Evolutionary conservation across 1,284 basidiomycete species (phyloP), one percentile per base, ranked within the genome.

Genomic region (Cryptococcus jaspeensis): DNA sequence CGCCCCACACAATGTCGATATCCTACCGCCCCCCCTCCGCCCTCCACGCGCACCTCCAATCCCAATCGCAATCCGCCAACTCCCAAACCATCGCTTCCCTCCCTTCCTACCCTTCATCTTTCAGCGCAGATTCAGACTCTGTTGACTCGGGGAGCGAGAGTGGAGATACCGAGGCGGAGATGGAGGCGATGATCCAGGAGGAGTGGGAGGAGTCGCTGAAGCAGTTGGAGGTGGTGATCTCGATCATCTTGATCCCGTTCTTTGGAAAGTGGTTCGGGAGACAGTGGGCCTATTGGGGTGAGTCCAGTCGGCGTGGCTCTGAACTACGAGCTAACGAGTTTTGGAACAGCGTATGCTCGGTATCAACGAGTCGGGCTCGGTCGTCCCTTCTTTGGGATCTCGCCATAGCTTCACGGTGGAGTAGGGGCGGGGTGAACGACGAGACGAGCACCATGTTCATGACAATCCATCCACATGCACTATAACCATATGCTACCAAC

Each of bases 121-220:
- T 80, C 58, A 69, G 67, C 67, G 83, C 78, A 18, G 54, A 53
- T 38, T 54, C 55, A 5, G 55, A 57, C 20, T 83, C 85, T 40
- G 77, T 80, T 56, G 68, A 69, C 67, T 83, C 79, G 16, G 59
- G 59, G 11, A 64, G 83, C 69, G 86, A 88, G 8, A 36, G 28
- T 72, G 81, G 80, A 7, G 88, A 90, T 61, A 48, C 55, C 22
- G 59, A 61, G 15, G 52, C 59, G 20, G 87, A 86, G 57, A 78
- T 86, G 62, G 65, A 69, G 60, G 84, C 84, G 16, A 79, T 90
- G 56, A 89, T 89, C 8, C 88, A 92, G 75, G 83, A 88, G 68
- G 92, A 96, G 79, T 95, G 92, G 92, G 88, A 92, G 69, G 92
- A 95, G 76, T 89, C 87, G 69, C 69, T 95, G 52, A 79, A 85